These are phyloP conservation scores for Nemophila menziesii DNA, from an alignment of 257 asterid species.

Conservation along the genomic window DNA sequence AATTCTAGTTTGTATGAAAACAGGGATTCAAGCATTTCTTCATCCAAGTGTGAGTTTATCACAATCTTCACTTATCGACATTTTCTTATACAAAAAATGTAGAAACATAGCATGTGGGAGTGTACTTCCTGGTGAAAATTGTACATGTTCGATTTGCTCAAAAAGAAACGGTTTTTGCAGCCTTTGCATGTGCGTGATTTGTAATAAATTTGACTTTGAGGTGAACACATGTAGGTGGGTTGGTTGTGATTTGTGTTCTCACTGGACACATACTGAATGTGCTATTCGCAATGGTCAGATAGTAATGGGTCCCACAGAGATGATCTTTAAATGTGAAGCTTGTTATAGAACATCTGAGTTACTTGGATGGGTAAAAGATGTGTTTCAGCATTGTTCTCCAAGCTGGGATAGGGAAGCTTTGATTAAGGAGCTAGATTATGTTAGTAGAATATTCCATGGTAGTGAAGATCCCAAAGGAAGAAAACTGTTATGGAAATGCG, in stretches of 20 bases:
- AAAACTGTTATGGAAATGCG: slow-evolving; percentile 69
- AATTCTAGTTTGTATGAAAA: slow-evolving; percentile 70
- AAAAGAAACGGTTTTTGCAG: slow-evolving; percentile 86
- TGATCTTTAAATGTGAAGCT: slow-evolving; percentile 82
- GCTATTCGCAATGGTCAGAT: slow-evolving; percentile 78
- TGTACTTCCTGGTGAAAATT: slow-evolving; percentile 72
- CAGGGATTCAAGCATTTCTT: slow-evolving; percentile 90
- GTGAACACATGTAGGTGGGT: slow-evolving; percentile 94
- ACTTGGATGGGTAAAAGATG: slow-evolving; percentile 93
- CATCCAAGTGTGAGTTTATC: slow-evolving; percentile 91
- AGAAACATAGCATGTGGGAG: slow-evolving; percentile 85
- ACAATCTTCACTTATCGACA: slow-evolving; percentile 81
- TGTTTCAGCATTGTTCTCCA: slow-evolving; percentile 88
- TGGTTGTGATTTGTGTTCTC: slow-evolving; percentile 90
- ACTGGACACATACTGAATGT: slow-evolving; percentile 98
- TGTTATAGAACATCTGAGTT: slow-evolving; percentile 81
- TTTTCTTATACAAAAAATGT: slow-evolving; percentile 74
- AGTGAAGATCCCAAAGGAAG: slow-evolving; percentile 77
- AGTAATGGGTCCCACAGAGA: slow-evolving; percentile 73
- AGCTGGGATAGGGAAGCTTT: slow-evolving; percentile 87
- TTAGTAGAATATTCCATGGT: slow-evolving; percentile 73
- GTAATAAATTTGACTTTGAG: slow-evolving; percentile 91
- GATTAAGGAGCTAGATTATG: slow-evolving; percentile 78
- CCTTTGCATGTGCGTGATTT: slow-evolving; percentile 92
- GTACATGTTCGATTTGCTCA: slow-evolving; percentile 72